Evolutionary conservation across 805 yeast genomes (phyloP).

Genomic region (Vanderwaltozyma yarrowii): DNA sequence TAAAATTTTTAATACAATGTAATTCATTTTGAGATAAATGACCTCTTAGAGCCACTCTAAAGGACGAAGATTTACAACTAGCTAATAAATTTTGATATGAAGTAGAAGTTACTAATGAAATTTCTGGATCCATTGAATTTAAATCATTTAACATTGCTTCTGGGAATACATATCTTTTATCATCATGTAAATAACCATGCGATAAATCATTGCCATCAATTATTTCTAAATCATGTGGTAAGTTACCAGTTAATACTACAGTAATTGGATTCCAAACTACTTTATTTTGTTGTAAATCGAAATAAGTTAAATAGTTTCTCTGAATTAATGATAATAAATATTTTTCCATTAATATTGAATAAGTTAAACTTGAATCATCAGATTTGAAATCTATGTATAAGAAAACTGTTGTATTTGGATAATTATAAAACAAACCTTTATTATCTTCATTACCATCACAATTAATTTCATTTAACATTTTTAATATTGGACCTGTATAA

Average conservation of each 20-base stretch:
- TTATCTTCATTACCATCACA: conserved; percentile 9
- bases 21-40: conserved; percentile 8
- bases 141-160: conserved; percentile 38
- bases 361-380: conserved; percentile 31
- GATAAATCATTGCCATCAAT: background rate
- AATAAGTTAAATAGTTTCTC: conserved; percentile 42
- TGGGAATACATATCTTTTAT: conserved; percentile 30
- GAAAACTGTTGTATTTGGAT: conserved; percentile 40
- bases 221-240: conserved; percentile 30
- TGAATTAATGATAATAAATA: conserved; percentile 39
- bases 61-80: conserved; percentile 9
- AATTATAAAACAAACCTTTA: conserved; percentile 36
- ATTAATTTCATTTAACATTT: conserved; percentile 42
- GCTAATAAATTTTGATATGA: conserved; percentile 27
- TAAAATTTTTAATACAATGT: conserved; percentile 20
- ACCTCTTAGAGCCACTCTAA: conserved; percentile 7
- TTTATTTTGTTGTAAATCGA: conserved; percentile 28
- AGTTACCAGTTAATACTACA: conserved; percentile 55
- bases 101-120: conserved; percentile 33
- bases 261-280: conserved; percentile 46
- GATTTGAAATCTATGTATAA: conserved; percentile 60
- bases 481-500: conserved; percentile 45
- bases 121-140: conserved; percentile 8
- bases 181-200: conserved; percentile 1
- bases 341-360: conserved; percentile 34